These are phyloP conservation scores for Fusarium sp. DNA, from an alignment of 2,329 filamentous ascomycete genomes.

Conservation along the genomic window DNA sequence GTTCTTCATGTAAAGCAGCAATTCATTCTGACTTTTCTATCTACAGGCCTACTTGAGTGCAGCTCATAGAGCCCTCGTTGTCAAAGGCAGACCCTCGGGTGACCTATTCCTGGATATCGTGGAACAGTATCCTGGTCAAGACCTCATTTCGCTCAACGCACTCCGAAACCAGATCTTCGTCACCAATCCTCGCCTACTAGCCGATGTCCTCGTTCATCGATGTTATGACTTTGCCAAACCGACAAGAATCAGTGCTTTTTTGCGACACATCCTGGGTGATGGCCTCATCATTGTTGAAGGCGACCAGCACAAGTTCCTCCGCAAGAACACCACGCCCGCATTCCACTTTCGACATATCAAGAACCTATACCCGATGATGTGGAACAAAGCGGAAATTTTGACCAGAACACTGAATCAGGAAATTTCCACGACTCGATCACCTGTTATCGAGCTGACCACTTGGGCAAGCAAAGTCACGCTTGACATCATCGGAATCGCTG, in stretches of 20 bases:
- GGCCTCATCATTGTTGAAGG: constrained; percentile 75
- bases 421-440: constrained; percentile 28
- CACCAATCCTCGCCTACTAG: constrained; percentile 39
- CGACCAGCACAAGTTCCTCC: constrained; percentile 75
- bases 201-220: constrained; percentile 43
- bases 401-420: constrained; percentile 57
- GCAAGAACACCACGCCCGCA: constrained; percentile 75
- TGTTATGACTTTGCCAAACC: constrained; percentile 69
- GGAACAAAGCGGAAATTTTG: constrained; percentile 62
- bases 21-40: background rate
- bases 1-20: background rate
- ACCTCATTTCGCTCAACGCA: constrained; percentile 36
- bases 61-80: constrained; percentile 25
- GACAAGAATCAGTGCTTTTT: constrained; percentile 56
- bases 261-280: constrained; percentile 66
- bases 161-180: constrained; percentile 34
- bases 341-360: constrained; percentile 78
- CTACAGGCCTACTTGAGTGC: constrained; percentile 32
- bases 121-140: constrained; percentile 39
- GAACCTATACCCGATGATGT: constrained; percentile 77
- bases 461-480: constrained; percentile 67
- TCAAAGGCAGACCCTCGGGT: constrained; percentile 38
- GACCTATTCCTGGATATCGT: constrained; percentile 43
- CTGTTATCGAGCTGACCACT: constrained; percentile 51
- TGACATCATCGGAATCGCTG: constrained; percentile 70